phyloP scores from a whole-genome alignment of 2,329 filamentous ascomycete genomes.

The Furcasterigmium furcatum region DNA sequence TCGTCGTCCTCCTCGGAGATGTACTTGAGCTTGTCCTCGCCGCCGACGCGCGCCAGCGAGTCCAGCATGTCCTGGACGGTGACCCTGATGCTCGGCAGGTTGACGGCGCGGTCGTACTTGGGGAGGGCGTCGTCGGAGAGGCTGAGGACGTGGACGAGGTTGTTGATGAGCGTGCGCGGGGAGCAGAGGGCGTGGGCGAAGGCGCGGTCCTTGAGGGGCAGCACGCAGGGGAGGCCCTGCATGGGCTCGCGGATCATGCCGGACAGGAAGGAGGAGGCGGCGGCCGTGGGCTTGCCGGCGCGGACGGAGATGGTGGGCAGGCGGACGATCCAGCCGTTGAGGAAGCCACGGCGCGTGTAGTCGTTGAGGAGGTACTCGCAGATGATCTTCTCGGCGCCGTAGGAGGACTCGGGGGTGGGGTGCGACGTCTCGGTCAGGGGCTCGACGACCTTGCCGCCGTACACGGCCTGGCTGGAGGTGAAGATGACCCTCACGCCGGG shows the following conservation, averaged over 20 bases:
- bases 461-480: constrained; percentile 51
- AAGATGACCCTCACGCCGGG: constrained; percentile 48
- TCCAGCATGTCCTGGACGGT: constrained; percentile 50
- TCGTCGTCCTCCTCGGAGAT: not conserved
- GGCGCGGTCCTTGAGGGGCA: constrained; percentile 27
- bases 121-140: constrained; percentile 35
- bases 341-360: constrained; percentile 42
- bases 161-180: constrained; percentile 38
- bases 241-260: constrained; percentile 62
- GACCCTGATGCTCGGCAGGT: constrained; percentile 49
- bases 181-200: constrained; percentile 36
- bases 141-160: constrained; percentile 39
- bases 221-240: constrained; percentile 39
- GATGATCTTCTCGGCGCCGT: constrained; percentile 52
- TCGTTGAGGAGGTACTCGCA: constrained; percentile 52
- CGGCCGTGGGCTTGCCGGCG: constrained; percentile 56
- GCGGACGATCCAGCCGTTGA: constrained; percentile 53
- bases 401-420: constrained; percentile 50
- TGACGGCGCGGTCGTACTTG: constrained; percentile 39
- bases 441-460: constrained; percentile 42
- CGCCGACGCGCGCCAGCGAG: constrained; percentile 44
- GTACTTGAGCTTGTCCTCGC: constrained; percentile 14
- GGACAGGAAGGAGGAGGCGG: constrained; percentile 57
- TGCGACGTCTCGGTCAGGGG: constrained; percentile 38
- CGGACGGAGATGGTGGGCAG: constrained; percentile 60